Evolutionary conservation across 192 early-diverging fungal genomes (phyloP).

Genomic region (Spinellus fusiger): DNA sequence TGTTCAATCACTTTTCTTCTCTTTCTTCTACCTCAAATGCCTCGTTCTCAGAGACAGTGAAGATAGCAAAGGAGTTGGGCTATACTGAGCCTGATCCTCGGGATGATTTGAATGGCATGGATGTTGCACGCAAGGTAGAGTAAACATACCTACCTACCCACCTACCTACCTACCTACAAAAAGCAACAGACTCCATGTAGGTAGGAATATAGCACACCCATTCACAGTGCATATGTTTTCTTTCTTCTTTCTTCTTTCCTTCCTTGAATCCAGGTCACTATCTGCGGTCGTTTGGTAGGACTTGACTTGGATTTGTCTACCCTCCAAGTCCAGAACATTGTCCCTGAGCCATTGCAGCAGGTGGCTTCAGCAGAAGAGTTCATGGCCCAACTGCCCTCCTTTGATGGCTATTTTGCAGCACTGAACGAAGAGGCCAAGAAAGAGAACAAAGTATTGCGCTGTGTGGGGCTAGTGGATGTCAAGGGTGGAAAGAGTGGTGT

Average conservation of each 20-base stretch:
- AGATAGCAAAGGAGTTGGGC: slow-evolving; percentile 84
- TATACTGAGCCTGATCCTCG: slow-evolving; percentile 99
- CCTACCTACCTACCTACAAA: not conserved
- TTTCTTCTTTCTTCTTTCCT: no score
- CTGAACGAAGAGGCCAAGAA: slow-evolving; percentile 74
- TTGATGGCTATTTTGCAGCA: slow-evolving; percentile 78
- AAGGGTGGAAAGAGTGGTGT: slow-evolving; percentile 63
- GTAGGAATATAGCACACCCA: no score
- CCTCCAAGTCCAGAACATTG: slow-evolving; percentile 92
- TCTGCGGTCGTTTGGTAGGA: slow-evolving; percentile 88
- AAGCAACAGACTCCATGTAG: no score
- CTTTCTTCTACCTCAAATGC: slow-evolving; percentile 36
- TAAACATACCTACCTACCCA: not conserved
- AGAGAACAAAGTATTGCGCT: slow-evolving; percentile 79
- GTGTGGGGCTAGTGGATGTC: slow-evolving; percentile 84
- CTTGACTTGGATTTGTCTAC: slow-evolving; percentile 68
- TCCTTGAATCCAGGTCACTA: slow-evolving; percentile 48
- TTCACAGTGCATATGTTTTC: no score
- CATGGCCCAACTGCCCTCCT: slow-evolving; percentile 75
- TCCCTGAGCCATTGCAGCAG: slow-evolving; percentile 75
- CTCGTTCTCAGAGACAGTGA: slow-evolving; percentile 85
- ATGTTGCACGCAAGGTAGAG: slow-evolving; percentile 94
- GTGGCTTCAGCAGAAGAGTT: slow-evolving; percentile 75
- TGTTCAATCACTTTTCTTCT: slow-evolving; percentile 96
- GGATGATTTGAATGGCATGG: slow-evolving; percentile 98